A percentile compares a stretch with the other conserved stretches of the same genome.
Conservation (phyloP, 176 grass and related monocot genomes). For the Oropetium thomaeum region DNA sequence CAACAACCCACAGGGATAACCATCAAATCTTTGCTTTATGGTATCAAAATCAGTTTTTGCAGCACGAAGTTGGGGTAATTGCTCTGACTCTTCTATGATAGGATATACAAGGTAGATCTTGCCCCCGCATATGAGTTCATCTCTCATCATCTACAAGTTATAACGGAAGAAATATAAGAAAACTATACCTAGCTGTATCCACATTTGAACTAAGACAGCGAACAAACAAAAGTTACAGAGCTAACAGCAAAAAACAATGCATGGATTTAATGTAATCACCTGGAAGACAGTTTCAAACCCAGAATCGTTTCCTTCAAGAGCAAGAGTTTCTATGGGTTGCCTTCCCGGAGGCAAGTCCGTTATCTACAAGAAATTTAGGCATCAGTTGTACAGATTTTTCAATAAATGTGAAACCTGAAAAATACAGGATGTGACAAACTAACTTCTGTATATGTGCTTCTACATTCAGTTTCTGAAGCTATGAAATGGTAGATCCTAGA, state of each 20-base stretch:
- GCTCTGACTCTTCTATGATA: slow-evolving; percentile 84
- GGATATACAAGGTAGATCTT: slow-evolving; percentile 94
- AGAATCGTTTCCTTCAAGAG: slow-evolving; percentile 80
- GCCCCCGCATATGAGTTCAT: slow-evolving; percentile 70
- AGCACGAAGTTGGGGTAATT: slow-evolving; percentile 74
- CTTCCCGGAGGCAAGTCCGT: slow-evolving; percentile 92
- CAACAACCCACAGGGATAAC: slow-evolving; percentile 72
- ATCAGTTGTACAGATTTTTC: slow-evolving; percentile 18
- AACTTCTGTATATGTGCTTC: slow-evolving; percentile 12
- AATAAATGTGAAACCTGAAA: slow-evolving; percentile 14
- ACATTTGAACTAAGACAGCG: neutral
- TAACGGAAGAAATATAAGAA: neutral
- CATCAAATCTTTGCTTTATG: slow-evolving; percentile 64
- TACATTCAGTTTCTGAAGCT: slow-evolving; percentile 17
- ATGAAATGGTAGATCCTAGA: neutral
- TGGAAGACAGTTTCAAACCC: slow-evolving; percentile 80
- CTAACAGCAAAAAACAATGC: slow-evolving; percentile 21
- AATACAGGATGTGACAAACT: slow-evolving; percentile 17
- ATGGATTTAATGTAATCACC: slow-evolving; percentile 43
- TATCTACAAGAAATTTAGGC: slow-evolving; percentile 47
- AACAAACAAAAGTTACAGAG: slow-evolving; percentile 25
- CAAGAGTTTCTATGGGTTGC: slow-evolving; percentile 70
- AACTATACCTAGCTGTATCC: neutral
- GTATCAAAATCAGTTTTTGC: slow-evolving; percentile 63
- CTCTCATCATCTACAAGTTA: slow-evolving; percentile 72